Percentiles rank a stretch among this genome's conserved stretches.
These are phyloP conservation scores for Saraca asoca DNA, from an alignment of 331 rosid species.

Conservation along the genomic window DNA sequence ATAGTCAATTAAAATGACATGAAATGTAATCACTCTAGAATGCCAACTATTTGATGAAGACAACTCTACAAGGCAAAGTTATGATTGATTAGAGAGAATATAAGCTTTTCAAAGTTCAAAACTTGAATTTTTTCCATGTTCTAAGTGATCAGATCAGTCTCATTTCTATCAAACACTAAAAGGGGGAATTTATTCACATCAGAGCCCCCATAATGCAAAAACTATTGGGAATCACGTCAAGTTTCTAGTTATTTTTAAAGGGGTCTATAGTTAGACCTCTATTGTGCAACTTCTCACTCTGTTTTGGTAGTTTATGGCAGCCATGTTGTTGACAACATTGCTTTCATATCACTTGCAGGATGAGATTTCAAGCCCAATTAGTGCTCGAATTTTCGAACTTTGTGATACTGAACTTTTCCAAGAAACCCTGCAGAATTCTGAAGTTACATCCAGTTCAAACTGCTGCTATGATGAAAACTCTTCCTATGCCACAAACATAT, in stretches of 20 bases:
- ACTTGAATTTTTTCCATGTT: slow-evolving; percentile 22
- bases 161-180: slow-evolving; percentile 38
- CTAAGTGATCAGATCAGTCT: slow-evolving; percentile 49
- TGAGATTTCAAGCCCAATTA: slow-evolving; percentile 79
- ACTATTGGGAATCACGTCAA: slow-evolving; percentile 49
- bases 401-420: slow-evolving; percentile 69
- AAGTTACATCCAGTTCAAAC: slow-evolving; percentile 73
- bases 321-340: slow-evolving; percentile 39
- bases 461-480: slow-evolving; percentile 74
- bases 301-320: slow-evolving; percentile 6
- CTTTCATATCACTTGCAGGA: slow-evolving; percentile 64
- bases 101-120: slow-evolving; percentile 32
- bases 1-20: no score
- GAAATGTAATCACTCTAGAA: slow-evolving; percentile 28
- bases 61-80: slow-evolving; percentile 28
- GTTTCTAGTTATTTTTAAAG: slow-evolving; percentile 47
- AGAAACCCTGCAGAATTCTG: slow-evolving; percentile 72
- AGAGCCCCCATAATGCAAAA: slow-evolving; percentile 19
- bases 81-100: slow-evolving; percentile 44
- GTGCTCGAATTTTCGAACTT: slow-evolving; percentile 65
- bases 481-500: slow-evolving; percentile 49
- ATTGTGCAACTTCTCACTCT: not conserved
- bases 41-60: slow-evolving; percentile 39
- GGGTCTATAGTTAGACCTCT: slow-evolving; percentile 29
- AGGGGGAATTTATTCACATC: slow-evolving; percentile 44